A percentile compares a stretch with the other conserved stretches of the same genome.
phyloP scores from a whole-genome alignment of 1,284 basidiomycete species.

The Gomphus sp. region DNA sequence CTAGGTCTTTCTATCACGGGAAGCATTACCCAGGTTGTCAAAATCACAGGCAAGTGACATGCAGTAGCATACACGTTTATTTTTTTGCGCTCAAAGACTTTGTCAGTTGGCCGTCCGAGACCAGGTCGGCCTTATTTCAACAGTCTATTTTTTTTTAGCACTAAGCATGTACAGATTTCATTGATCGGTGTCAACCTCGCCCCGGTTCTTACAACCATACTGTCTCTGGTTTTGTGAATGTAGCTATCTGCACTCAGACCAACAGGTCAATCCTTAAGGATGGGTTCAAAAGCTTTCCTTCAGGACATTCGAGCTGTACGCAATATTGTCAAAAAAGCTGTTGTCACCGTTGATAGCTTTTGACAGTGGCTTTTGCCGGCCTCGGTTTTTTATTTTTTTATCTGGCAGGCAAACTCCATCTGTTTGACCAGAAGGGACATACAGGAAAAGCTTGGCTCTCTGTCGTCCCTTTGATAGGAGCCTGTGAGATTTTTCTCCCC shows the following conservation, averaged over 20 bases:
- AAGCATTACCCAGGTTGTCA: constrained; percentile 76
- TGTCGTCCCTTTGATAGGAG: constrained; percentile 68
- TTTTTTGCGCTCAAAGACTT: constrained; percentile 20
- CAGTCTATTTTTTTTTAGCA: neutral
- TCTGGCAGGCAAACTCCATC: constrained; percentile 83
- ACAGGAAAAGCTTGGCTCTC: constrained; percentile 84
- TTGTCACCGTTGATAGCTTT: neutral
- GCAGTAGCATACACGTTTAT: neutral
- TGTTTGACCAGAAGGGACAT: constrained; percentile 79
- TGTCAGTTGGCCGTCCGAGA: constrained; percentile 74
- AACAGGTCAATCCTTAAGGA: constrained; percentile 55
- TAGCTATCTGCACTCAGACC: constrained; percentile 72
- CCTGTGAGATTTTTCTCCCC: constrained; percentile 23
- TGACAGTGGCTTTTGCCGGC: constrained; percentile 81
- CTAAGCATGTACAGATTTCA: constrained; percentile 44
- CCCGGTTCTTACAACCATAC: constrained; percentile 55
- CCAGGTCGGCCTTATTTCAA: constrained; percentile 40
- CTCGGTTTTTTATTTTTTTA: constrained; percentile 87
- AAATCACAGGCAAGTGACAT: constrained; percentile 41
- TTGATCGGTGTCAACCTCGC: constrained; percentile 76
- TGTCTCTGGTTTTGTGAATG: constrained; percentile 64
- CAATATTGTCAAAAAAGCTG: constrained; percentile 11
- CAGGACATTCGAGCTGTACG: constrained; percentile 81
- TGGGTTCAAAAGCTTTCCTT: constrained; percentile 92
- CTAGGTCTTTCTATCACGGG: constrained; percentile 71